These are phyloP conservation scores for Suillus luteus DNA, from an alignment of 768 basidiomycete species.

Conservation along the genomic window DNA sequence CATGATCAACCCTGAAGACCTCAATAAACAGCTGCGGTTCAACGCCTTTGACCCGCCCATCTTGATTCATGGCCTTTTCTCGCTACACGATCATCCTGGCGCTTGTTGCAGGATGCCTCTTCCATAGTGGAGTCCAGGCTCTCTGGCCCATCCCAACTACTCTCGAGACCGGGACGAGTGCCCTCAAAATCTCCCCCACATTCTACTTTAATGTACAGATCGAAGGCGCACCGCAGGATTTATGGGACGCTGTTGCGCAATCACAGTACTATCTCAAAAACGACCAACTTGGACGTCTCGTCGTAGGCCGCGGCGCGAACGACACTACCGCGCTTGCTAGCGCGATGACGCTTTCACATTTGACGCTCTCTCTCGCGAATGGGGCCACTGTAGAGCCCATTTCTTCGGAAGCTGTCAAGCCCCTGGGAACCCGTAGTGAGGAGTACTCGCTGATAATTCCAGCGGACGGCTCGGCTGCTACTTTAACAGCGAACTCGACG, in stretches of 20 bases:
- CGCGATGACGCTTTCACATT: conserved; percentile 28
- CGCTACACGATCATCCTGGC: conserved; percentile 11
- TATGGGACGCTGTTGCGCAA: conserved; percentile 36
- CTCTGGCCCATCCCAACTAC: conserved; percentile 37
- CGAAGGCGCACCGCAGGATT: conserved; percentile 32
- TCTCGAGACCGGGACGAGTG: conserved; percentile 27
- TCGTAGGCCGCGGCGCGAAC: conserved; percentile 40
- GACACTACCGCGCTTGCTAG: conserved; percentile 29
- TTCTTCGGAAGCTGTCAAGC: conserved; percentile 35
- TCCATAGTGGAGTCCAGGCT: conserved; percentile 13
- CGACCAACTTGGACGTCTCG: conserved; percentile 42
- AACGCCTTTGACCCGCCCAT: neutral
- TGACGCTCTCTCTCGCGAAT: conserved; percentile 29
- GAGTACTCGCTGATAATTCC: conserved; percentile 45
- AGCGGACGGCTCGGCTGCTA: conserved; percentile 35
- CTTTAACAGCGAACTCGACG: conserved; percentile 44
- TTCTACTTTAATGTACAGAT: conserved; percentile 33
- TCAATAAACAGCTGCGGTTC: too few relatives aligned
- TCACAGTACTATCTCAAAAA: conserved; percentile 34
- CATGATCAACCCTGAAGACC: too few relatives aligned
- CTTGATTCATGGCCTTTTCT: conserved; percentile 8
- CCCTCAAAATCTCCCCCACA: conserved; percentile 25
- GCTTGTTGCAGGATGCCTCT: conserved; percentile 15
- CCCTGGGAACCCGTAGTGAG: conserved; percentile 43
- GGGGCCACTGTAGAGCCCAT: conserved; percentile 31